Base-by-base conservation (phyloP, 2,329 filamentous ascomycete genomes). In the Mycosphaerella sp. region DNA sequence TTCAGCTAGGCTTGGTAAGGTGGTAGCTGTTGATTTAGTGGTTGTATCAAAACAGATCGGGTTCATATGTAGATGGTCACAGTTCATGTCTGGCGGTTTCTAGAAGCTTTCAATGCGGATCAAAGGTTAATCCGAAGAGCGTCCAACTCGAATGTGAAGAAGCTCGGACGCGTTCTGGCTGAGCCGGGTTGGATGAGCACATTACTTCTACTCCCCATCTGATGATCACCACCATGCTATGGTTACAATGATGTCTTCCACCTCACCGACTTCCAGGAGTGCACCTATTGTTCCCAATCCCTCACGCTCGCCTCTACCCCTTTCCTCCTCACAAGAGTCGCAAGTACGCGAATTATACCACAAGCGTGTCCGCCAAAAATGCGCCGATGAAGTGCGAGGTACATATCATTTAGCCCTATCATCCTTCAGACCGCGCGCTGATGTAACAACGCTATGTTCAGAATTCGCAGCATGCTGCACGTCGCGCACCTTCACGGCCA, bases 391-490 rank as follows among this genome's bases (percentile, higher is more conserved):
- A 66, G 76, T 78, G 40, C 69, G 73, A 70, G 73, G 75, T 77
- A 17, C 2, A 38, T 32, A 7, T 14, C 29, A 17, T 9, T 12
- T 29, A 31, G 26, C 26, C 17, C 34, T 45, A 9, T 8, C 7
- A 31, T 3, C 8, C 12, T 6, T 32, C 21, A 8, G 11, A 4
- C 29, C 23, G 9, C 26, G 42, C 31, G 46, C 39, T 44, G 7
- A 48, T 26, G 11, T 8, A 38, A 12, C 29, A 21, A 41, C 10
- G 38, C 5, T 34, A 29, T 4, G 4, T n/a, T 6, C 55, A 96
- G 92, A 87, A 58, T 98, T 98, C 70, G 93, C 93, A 54, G 84
- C 86, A 62, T 98, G 93, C 78, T 91, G 91, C 50, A 79, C 85
- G 47, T 85, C 86, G 68, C 87, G 89, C 61, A 97, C 91, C 5